A percentile compares a stretch with the other conserved stretches of the same genome.
Evolutionary conservation across 306 rosid genomes (phyloP).

Genomic region (Glycine tomentella): DNA sequence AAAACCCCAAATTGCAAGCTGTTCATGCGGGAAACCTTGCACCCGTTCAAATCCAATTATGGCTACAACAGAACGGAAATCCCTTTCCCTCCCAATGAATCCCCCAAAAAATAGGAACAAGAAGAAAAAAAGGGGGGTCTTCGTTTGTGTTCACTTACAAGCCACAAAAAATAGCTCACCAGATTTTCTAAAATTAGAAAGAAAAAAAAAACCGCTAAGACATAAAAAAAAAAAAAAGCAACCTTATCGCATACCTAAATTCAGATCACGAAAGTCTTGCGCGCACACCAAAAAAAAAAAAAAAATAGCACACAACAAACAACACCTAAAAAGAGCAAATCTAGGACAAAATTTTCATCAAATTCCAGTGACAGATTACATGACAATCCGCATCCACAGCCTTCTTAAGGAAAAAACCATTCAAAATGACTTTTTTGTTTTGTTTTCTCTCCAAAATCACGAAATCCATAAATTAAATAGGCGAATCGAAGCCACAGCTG

Average conservation of each 20-base stretch:
- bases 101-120: slow-evolving; percentile 10
- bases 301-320: neutral
- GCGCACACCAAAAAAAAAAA: neutral
- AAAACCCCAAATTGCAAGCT: slow-evolving; percentile 11
- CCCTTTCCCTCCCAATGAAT: slow-evolving; percentile 25
- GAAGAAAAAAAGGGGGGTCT: neutral
- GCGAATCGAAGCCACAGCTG: neutral
- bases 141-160: neutral
- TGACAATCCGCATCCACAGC: neutral
- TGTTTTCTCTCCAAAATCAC: neutral
- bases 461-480: slow-evolving; percentile 6
- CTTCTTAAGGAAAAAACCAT: neutral
- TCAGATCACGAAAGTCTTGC: neutral
- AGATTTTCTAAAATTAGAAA: slow-evolving; percentile 42
- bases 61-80: slow-evolving; percentile 3
- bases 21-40: slow-evolving; percentile 31
- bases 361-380: neutral
- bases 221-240: slow-evolving; percentile 13
- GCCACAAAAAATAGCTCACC: slow-evolving; percentile 20
- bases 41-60: slow-evolving; percentile 32
- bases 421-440: neutral
- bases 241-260: neutral
- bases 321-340: slow-evolving; percentile 9
- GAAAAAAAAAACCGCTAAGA: neutral
- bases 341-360: slow-evolving; percentile 15